Percentiles rank a stretch among this genome's conserved stretches.
Evolutionary conservation across 306 rosid species (phyloP).

Genomic region (Acmispon strigosus): DNA sequence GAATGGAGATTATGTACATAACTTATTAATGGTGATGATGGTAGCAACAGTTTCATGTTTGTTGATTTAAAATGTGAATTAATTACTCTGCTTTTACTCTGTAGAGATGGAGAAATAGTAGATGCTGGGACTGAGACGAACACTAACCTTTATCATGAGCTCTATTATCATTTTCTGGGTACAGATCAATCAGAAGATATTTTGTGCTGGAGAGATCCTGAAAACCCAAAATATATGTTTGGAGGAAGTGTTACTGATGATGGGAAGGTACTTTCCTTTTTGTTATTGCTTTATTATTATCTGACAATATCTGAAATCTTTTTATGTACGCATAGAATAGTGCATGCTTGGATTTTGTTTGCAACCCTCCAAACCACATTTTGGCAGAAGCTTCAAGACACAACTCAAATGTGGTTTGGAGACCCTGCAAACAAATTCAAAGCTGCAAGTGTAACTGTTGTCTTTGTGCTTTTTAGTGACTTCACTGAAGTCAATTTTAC

Average conservation of each 20-base stretch:
- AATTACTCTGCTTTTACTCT: conserved; percentile 17
- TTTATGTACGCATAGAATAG: neutral
- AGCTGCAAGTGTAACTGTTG: neutral
- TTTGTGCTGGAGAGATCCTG: conserved; percentile 82
- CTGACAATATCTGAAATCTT: neutral
- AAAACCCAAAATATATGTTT: conserved; percentile 65
- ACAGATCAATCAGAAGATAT: conserved; percentile 78
- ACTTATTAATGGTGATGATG: neutral
- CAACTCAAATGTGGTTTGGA: too few relatives aligned
- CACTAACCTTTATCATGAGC: conserved; percentile 68
- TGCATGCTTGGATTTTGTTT: too few relatives aligned
- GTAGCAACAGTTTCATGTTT: neutral
- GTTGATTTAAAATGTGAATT: conserved; percentile 1
- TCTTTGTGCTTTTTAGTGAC: conserved; percentile 1
- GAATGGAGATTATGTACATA: neutral
- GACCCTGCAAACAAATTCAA: too few relatives aligned
- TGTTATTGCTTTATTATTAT: conserved; percentile 10
- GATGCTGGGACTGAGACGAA: conserved; percentile 96
- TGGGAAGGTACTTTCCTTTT: conserved; percentile 58
- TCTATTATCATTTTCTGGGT: conserved; percentile 86
- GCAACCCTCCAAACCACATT: too few relatives aligned
- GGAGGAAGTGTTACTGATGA: conserved; percentile 63
- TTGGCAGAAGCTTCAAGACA: too few relatives aligned
- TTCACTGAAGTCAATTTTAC: neutral
- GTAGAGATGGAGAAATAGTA: conserved; percentile 58